Conservation (phyloP, 169 alveolate species). For the Plasmodium vivax region DNA sequence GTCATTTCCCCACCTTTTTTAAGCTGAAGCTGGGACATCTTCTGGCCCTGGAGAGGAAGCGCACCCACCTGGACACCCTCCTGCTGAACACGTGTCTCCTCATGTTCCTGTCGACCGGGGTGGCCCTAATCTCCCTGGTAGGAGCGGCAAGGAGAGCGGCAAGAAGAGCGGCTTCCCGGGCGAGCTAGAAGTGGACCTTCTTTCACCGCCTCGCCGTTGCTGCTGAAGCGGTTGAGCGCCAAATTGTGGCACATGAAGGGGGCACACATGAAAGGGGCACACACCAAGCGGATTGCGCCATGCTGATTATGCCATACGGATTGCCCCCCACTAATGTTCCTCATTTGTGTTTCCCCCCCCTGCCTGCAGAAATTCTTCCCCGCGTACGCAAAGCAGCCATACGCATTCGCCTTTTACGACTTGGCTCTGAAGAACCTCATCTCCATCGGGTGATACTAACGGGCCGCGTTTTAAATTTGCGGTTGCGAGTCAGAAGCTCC, state of each 20-base stretch:
- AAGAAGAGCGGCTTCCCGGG: neutral
- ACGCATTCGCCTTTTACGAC: conserved; percentile 13
- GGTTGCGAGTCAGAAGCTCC: neutral
- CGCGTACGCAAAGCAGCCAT: neutral
- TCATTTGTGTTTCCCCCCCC: neutral
- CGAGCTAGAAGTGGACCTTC: neutral
- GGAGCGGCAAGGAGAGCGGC: neutral
- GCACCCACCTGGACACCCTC: conserved; percentile 23
- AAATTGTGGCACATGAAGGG: neutral
- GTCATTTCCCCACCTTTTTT: neutral
- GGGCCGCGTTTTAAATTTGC: neutral
- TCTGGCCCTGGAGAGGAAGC: conserved; percentile 20
- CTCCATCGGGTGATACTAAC: conserved; percentile 18
- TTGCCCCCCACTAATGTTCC: neutral
- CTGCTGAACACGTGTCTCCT: conserved; percentile 65
- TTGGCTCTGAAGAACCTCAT: conserved; percentile 3
- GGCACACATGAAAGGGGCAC: neutral
- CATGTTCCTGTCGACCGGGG: conserved; percentile 45
- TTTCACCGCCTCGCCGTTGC: neutral
- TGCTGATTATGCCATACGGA: neutral
- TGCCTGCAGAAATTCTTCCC: conserved; percentile 15
- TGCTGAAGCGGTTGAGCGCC: neutral
- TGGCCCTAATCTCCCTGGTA: conserved; percentile 17
- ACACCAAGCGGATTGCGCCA: neutral
- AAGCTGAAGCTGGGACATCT: conserved; percentile 29